Percentiles rank a stretch among this genome's conserved stretches.
These are phyloP conservation scores for Penicillium brevicompactum DNA, from an alignment of 2,329 filamentous ascomycete genomes.

Conservation along the genomic window DNA sequence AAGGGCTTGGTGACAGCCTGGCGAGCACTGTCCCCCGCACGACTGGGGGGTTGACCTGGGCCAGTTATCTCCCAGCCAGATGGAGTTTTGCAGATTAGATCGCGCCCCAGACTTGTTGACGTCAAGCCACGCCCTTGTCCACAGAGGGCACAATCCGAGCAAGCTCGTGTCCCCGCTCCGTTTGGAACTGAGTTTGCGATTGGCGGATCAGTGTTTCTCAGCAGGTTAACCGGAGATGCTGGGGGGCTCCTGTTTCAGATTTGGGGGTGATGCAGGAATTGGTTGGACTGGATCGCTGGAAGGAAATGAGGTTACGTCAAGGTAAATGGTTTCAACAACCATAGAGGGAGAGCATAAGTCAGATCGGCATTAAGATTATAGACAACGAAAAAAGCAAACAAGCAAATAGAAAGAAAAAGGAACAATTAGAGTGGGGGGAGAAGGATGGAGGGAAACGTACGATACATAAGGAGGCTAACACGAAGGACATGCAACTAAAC, in stretches of 20 bases:
- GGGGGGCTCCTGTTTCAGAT: constrained; percentile 27
- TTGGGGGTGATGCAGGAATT: constrained; percentile 17
- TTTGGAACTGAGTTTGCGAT: constrained; percentile 25
- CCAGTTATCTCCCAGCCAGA: constrained; percentile 1
- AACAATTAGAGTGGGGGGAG: constrained; percentile 7
- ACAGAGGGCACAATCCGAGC: constrained; percentile 23
- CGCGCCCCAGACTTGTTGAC: constrained; percentile 22
- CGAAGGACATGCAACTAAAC: constrained; percentile 12
- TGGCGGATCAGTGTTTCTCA: constrained; percentile 20
- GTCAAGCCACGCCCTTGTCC: constrained; percentile 26
- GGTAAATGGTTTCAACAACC: background rate
- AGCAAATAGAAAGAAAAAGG: constrained; percentile 8
- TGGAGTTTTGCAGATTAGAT: constrained; percentile 20
- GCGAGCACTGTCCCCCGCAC: constrained; percentile 10
- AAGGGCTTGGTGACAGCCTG: constrained; percentile 4
- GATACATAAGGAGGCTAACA: constrained; percentile 27
- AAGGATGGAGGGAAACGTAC: constrained; percentile 20
- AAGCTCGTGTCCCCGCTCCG: constrained; percentile 18
- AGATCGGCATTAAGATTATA: constrained; percentile 13
- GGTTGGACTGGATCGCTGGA: constrained; percentile 24
- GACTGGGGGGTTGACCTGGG: constrained; percentile 7
- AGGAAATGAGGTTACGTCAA: constrained; percentile 16
- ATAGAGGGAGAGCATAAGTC: background rate
- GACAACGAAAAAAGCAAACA: constrained; percentile 5
- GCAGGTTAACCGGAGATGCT: constrained; percentile 20